These are phyloP conservation scores for Quercus phellos DNA, from an alignment of 331 rosid species.

Conservation along the genomic window DNA sequence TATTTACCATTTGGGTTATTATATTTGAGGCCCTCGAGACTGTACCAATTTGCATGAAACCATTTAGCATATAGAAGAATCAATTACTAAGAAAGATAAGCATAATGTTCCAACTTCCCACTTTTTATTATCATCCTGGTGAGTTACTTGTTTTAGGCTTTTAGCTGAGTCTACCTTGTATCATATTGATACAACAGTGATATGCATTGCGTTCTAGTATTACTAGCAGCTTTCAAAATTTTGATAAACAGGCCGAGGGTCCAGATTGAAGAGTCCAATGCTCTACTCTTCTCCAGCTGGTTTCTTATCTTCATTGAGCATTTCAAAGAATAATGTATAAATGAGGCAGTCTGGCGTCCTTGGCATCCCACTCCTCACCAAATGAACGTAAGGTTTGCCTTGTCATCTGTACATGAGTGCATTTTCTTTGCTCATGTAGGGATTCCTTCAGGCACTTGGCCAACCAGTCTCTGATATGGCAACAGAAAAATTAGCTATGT, in stretches of 20 bases:
- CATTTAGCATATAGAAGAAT: no score
- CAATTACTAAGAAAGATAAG: no score
- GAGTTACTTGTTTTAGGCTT: no score
- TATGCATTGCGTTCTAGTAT: no score
- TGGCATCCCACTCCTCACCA: not conserved
- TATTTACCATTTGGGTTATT: no score
- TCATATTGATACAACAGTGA: no score
- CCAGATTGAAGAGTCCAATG: constrained; percentile 22
- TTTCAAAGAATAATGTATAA: not conserved
- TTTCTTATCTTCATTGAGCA: constrained; percentile 9
- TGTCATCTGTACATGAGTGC: not conserved
- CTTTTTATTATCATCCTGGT: no score
- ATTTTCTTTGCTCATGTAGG: not conserved
- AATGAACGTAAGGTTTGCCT: not conserved
- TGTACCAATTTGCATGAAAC: no score
- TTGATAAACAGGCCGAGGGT: not conserved
- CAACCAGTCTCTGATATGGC: not conserved
- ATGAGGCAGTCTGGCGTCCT: not conserved
- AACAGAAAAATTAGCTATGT: not conserved
- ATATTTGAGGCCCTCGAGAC: no score
- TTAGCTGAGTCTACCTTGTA: no score
- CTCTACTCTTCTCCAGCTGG: constrained; percentile 7
- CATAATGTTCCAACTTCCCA: no score
- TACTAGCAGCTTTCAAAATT: no score
- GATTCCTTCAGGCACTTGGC: not conserved